Evolutionary conservation across 495 filamentous ascomycete species (phyloP).

Genomic region (Podospora conica): DNA sequence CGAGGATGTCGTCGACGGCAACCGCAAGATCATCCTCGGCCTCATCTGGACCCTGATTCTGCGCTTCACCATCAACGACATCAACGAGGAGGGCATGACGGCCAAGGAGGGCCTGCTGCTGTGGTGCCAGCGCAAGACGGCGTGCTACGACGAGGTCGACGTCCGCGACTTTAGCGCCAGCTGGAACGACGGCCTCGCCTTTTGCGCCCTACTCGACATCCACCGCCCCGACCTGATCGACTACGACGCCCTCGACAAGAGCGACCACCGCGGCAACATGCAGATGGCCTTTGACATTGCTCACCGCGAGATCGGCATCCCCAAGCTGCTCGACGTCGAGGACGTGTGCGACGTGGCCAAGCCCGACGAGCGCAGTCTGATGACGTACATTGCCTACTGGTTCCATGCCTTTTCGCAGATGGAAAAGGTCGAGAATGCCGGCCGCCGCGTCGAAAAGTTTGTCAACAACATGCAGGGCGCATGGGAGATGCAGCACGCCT

Average conservation of each 20-base stretch:
- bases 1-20: conserved; percentile 97
- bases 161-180: conserved; percentile 89
- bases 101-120: conserved; percentile 92
- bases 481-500: conserved; percentile 98
- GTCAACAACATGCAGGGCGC: conserved; percentile 98
- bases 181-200: conserved; percentile 96
- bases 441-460: conserved; percentile 94
- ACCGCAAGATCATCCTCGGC: conserved; percentile 93
- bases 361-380: conserved; percentile 91
- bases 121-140: conserved; percentile 98
- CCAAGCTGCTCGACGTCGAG: conserved; percentile 90
- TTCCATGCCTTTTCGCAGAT: conserved; percentile 99
- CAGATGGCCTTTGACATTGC: conserved; percentile 95
- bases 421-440: conserved; percentile 96
- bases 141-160: conserved; percentile 94
- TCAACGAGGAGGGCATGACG: conserved; percentile 95
- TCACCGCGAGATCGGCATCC: conserved; percentile 92
- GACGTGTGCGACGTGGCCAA: conserved; percentile 96
- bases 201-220: conserved; percentile 93
- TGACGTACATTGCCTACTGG: conserved; percentile 99
- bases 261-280: conserved; percentile 94
- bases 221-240: conserved; percentile 96
- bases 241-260: conserved; percentile 89
- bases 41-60: conserved; percentile 97
- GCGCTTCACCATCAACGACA: conserved; percentile 96